Evolutionary conservation across 108 stramenopile species (phyloP), one percentile per base, ranked within the genome.

Genomic region (Pseudonitzschia multiseries): DNA sequence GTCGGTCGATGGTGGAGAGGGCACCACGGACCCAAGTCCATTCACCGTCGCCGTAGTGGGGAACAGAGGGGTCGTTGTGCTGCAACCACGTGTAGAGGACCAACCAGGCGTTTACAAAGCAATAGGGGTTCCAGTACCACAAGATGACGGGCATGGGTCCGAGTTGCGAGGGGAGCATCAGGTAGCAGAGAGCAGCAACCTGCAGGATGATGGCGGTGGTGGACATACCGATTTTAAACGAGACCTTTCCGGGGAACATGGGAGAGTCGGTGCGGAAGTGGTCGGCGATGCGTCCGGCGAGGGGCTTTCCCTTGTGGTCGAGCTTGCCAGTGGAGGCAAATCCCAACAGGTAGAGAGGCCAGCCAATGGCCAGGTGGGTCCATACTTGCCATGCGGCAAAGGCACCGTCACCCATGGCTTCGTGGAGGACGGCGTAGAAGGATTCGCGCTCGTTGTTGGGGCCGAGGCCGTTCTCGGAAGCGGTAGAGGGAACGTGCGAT

Each of bases 1-100:
- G 86, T 13, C 99, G 93, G 76, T 99, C 99, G 79, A 99, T 97
- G 44, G 99, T 99, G 73, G 85, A 85, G 2, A 99, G 83, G 8
- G 97, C 97, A 40, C 99, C 99, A 70, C 92, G 88, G 64, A 99
- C 93, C 97, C 97, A 99, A 51, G 94, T 96, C 98, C 98, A 99
- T 73, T 97, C 93, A 44, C 80, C 93, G 33, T 87, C 93, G 9
- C 97, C 92, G 77, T 97, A 98, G 59, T 99, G 99, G 15, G 98
- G 99, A 72, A 99, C 91, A 81, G 89, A 95, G 5, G 97, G 95
- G 70, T 98, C 97, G 22, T 94, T 97, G 89, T 99, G 99, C 84
- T 99, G 99, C 73, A 99, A 88, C 96, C 95, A 99, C 13, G 99
- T 99, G 93, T 98, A 98, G 31, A 97, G 83, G n/a, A 99, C 97